These are phyloP conservation scores for Acanthamoeba quina DNA, from an alignment of 208 protist genomes.

Conservation along the genomic window DNA sequence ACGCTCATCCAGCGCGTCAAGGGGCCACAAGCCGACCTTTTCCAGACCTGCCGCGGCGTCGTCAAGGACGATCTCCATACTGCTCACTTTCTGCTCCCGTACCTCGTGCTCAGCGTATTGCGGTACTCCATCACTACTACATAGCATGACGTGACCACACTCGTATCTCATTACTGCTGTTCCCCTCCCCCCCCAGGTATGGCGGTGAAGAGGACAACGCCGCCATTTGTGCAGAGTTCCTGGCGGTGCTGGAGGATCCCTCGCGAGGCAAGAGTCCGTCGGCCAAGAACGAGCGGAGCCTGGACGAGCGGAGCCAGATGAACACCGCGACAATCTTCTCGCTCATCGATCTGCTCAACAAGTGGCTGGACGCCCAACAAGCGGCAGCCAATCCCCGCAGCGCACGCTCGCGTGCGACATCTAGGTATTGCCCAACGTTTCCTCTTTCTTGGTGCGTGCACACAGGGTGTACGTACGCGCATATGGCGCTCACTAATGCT, in stretches of 20 bases:
- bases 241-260: conserved; percentile 36
- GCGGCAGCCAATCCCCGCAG: conserved; percentile 3
- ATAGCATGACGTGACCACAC: neutral
- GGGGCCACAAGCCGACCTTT: conserved; percentile 73
- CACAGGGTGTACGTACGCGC: too few species aligned
- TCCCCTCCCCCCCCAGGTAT: neutral
- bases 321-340: conserved; percentile 47
- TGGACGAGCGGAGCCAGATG: conserved; percentile 60
- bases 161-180: neutral
- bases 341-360: conserved; percentile 24
- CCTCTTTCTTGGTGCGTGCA: too few species aligned
- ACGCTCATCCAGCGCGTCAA: conserved; percentile 57
- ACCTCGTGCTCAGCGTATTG: conserved; percentile 79
- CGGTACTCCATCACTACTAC: neutral
- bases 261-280: conserved; percentile 7
- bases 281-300: conserved; percentile 43
- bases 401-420: neutral
- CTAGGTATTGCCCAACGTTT: neutral
- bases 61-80: conserved; percentile 82
- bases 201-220: neutral
- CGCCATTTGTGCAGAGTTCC: neutral
- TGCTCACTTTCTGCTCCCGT: conserved; percentile 80
- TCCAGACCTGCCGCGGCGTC: conserved; percentile 80
- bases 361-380: conserved; percentile 38
- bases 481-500: neutral